Evolutionary conservation across 2,329 filamentous ascomycete genomes (phyloP).

Genomic region (Penicillium sp.): DNA sequence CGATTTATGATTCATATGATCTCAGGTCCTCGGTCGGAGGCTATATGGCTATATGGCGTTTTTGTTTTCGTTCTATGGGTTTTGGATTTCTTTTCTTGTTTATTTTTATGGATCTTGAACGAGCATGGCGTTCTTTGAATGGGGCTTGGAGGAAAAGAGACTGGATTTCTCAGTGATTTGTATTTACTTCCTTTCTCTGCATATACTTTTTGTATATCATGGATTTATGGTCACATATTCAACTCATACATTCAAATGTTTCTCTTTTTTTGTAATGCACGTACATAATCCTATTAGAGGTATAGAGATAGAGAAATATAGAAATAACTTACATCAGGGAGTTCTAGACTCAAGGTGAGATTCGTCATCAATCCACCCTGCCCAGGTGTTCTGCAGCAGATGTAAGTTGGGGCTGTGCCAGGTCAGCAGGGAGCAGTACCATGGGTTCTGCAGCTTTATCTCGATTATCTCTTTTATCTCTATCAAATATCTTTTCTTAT

Average conservation of each 20-base stretch:
- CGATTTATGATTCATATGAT: conserved; percentile 4
- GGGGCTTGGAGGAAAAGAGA: conserved; percentile 1
- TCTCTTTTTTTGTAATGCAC: neutral
- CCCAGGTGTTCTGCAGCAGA: no score
- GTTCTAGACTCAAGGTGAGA: neutral
- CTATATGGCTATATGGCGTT: neutral
- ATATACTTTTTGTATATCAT: conserved; percentile 2
- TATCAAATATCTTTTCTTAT: neutral
- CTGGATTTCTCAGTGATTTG: neutral
- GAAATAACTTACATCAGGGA: neutral
- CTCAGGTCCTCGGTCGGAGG: neutral
- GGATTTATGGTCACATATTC: neutral
- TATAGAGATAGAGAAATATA: neutral
- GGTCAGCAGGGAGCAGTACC: neutral
- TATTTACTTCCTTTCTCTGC: neutral
- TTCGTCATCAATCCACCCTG: neutral
- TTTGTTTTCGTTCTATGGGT: neutral
- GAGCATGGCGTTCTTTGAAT: neutral
- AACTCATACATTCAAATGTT: neutral
- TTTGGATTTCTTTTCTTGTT: neutral
- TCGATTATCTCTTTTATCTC: neutral
- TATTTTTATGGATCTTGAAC: neutral
- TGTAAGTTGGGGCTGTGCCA: neutral
- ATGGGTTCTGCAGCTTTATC: neutral
- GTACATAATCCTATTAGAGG: neutral